phyloP scores from a whole-genome alignment of 1,139 yeast genomes.

The Saccharomyces hybrid region DNA sequence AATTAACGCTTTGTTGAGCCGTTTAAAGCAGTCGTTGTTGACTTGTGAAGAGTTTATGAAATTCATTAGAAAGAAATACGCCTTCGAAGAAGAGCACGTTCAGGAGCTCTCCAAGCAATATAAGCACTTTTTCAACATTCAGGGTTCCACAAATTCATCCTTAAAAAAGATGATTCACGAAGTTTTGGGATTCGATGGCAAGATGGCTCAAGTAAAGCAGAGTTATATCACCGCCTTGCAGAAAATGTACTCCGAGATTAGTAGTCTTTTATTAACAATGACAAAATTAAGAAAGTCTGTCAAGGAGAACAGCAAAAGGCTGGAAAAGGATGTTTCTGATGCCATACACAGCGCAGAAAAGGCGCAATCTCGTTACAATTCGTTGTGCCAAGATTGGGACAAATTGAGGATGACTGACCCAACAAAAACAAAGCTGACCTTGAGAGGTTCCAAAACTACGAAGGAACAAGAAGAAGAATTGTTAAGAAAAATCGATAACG shows the following conservation, averaged over 20 bases:
- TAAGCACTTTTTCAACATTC: conserved; percentile 36
- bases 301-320: conserved; percentile 74
- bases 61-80: conserved; percentile 71
- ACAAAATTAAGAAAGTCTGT: conserved; percentile 62
- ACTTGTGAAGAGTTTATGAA: conserved; percentile 82
- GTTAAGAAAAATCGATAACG: conserved; percentile 67
- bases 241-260: conserved; percentile 78
- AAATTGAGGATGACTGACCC: conserved; percentile 77
- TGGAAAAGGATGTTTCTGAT: conserved; percentile 78
- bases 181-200: conserved; percentile 71
- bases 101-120: conserved; percentile 61
- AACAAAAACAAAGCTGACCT: conserved; percentile 66
- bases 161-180: conserved; percentile 60
- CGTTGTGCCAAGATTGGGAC: conserved; percentile 81
- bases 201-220: conserved; percentile 60
- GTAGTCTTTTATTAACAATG: conserved; percentile 63
- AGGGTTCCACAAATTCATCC: conserved; percentile 47
- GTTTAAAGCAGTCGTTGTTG: conserved; percentile 71
- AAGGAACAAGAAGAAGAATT: conserved; percentile 92
- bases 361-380: conserved; percentile 74
- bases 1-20: conserved; percentile 57
- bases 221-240: conserved; percentile 74
- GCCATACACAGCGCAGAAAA: conserved; percentile 80
- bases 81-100: conserved; percentile 72
- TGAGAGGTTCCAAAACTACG: conserved; percentile 67